Conservation (phyloP, 805 yeast genomes). For the Suhomyces faveliae region DNA sequence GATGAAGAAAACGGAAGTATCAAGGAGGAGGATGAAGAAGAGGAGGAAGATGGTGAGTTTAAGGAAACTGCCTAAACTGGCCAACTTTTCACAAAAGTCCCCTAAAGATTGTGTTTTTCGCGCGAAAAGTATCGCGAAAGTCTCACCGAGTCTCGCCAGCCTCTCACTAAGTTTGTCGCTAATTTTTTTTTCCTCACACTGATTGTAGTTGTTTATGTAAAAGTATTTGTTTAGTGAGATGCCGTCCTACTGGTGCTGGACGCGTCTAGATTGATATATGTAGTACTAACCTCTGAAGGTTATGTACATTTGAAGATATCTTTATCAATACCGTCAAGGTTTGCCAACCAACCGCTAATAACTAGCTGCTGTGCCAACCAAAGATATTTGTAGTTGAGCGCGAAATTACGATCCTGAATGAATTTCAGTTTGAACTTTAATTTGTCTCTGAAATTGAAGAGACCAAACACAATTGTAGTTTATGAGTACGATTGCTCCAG, state of each 20-base stretch:
- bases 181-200: neutral
- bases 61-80: conserved; percentile 4
- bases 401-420: too few species aligned
- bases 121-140: neutral
- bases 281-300: neutral
- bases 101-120: too few species aligned
- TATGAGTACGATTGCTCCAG: too few species aligned
- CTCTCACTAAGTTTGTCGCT: too few species aligned
- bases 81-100: too few species aligned
- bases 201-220: neutral
- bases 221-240: neutral
- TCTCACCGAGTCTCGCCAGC: neutral
- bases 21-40: conserved; percentile 44
- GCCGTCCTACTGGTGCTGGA: conserved; percentile 1
- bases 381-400: too few species aligned
- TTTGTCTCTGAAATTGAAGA: neutral
- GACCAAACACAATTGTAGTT: too few species aligned
- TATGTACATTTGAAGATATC: too few species aligned
- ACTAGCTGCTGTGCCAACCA: too few species aligned
- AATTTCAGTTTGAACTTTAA: neutral
- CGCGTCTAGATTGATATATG: neutral
- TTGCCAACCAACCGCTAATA: too few species aligned
- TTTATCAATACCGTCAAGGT: too few species aligned
- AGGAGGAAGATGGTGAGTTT: conserved; percentile 16
- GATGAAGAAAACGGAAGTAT: conserved; percentile 46